Conservation (phyloP, 2,329 filamentous ascomycete genomes). For the Curvularia verruculosa region DNA sequence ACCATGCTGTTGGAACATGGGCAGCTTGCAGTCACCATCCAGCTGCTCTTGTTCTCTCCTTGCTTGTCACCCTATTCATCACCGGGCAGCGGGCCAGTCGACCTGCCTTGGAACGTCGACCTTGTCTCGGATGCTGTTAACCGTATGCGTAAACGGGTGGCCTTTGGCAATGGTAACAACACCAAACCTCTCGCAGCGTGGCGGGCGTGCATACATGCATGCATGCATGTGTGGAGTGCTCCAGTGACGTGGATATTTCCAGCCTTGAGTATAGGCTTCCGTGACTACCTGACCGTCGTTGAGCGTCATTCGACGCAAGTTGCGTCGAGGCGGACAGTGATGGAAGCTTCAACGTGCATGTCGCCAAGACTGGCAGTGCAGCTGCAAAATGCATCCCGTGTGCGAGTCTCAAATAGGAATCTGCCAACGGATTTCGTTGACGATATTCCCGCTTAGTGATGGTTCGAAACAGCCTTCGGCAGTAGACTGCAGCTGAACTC, state of each 20-base stretch:
- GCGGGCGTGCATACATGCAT: slow-evolving; percentile 3
- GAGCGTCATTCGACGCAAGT: slow-evolving; percentile 4
- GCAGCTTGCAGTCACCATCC: slow-evolving; percentile 4
- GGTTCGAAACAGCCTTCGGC: background rate
- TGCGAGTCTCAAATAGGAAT: slow-evolving; percentile 1
- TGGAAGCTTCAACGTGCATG: slow-evolving; percentile 19
- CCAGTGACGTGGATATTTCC: slow-evolving; percentile 13
- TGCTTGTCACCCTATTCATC: slow-evolving; percentile 10
- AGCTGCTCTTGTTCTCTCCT: background rate
- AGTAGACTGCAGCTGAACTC: background rate
- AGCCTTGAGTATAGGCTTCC: slow-evolving; percentile 11
- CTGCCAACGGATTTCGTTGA: slow-evolving; percentile 2
- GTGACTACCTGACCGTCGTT: slow-evolving; percentile 16
- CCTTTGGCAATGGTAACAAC: slow-evolving; percentile 7
- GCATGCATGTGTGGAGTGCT: slow-evolving; percentile 9
- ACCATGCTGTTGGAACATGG: slow-evolving; percentile 20
- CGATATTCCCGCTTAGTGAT: background rate
- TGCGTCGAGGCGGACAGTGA: slow-evolving; percentile 9
- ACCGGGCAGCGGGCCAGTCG: slow-evolving; percentile 21
- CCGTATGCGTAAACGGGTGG: slow-evolving; percentile 1
- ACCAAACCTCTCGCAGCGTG: slow-evolving; percentile 7
- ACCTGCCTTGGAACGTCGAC: slow-evolving; percentile 4
- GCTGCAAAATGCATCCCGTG: slow-evolving; percentile 8
- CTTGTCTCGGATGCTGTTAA: slow-evolving; percentile 15
- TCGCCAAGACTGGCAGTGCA: slow-evolving; percentile 20